Percentiles rank a stretch among this genome's conserved stretches.
Conservation (phyloP, 2,329 filamentous ascomycete species). For the Corynespora cassiicola region DNA sequence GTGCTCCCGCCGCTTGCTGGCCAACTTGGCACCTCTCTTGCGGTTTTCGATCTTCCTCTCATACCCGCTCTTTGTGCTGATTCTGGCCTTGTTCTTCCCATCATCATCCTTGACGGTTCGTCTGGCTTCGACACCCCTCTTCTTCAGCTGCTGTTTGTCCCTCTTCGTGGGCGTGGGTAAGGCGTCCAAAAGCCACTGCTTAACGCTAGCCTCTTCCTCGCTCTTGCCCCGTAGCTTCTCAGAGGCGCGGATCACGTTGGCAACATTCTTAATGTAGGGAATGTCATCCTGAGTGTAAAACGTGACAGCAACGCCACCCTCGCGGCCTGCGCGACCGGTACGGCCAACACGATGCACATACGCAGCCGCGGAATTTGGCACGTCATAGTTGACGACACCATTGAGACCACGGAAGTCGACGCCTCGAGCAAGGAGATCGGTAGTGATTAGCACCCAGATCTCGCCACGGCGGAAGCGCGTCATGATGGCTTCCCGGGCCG, state of each 20-base stretch:
- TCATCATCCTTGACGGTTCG: conserved; percentile 45
- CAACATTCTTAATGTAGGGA: conserved; percentile 85
- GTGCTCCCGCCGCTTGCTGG: conserved; percentile 39
- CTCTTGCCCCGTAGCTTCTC: conserved; percentile 68
- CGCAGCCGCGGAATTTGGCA: conserved; percentile 84
- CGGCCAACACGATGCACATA: conserved; percentile 95
- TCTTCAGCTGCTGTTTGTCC: conserved; percentile 82
- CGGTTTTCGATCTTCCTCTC: conserved; percentile 74
- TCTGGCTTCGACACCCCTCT: conserved; percentile 78
- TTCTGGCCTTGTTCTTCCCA: conserved; percentile 58
- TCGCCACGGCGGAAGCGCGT: conserved; percentile 88
- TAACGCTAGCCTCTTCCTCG: conserved; percentile 55
- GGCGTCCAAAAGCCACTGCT: conserved; percentile 81
- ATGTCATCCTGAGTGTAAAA: conserved; percentile 97
- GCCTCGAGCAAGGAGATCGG: conserved; percentile 88
- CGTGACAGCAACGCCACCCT: conserved; percentile 88
- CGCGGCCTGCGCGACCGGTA: conserved; percentile 85
- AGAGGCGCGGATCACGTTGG: conserved; percentile 86
- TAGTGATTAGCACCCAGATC: conserved; percentile 96
- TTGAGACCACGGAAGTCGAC: conserved; percentile 96
- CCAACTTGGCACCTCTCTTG: conserved; percentile 57
- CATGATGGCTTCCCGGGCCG: conserved; percentile 80
- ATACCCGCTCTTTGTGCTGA: conserved; percentile 83
- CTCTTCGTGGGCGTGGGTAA: conserved; percentile 84
- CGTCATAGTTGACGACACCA: conserved; percentile 96